Evolutionary conservation across 2,329 filamentous ascomycete genomes (phyloP).

Genomic region (Pyricularia pennisetigena): DNA sequence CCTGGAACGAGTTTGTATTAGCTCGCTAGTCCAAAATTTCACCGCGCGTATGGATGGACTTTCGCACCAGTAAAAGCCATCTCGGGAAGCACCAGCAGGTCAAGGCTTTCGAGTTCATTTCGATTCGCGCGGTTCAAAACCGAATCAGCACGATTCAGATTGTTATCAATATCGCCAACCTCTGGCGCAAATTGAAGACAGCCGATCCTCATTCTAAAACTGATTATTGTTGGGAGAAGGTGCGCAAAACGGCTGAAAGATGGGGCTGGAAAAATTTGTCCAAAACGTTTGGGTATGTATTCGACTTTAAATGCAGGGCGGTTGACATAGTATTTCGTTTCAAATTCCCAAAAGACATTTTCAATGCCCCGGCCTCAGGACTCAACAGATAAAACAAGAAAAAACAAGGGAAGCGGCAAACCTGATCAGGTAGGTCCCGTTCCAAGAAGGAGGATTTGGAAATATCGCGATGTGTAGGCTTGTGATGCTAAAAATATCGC

Average conservation of each 20-base stretch:
- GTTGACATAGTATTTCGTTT: background rate
- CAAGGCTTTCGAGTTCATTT: slow-evolving; percentile 51
- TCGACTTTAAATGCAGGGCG: background rate
- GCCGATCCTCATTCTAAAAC: slow-evolving; percentile 16
- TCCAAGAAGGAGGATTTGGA: background rate
- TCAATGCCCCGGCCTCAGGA: background rate
- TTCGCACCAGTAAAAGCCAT: slow-evolving; percentile 59
- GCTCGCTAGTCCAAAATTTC: background rate
- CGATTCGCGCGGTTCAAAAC: slow-evolving; percentile 45
- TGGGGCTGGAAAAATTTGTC: background rate
- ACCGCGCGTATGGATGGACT: background rate
- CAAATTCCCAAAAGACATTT: background rate
- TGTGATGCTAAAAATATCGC: background rate
- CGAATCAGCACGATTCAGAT: slow-evolving; percentile 56
- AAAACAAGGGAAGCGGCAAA: background rate
- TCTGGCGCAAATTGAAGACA: slow-evolving; percentile 65
- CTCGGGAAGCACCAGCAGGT: slow-evolving; percentile 66
- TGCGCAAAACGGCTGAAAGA: no score
- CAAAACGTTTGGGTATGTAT: background rate
- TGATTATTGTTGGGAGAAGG: background rate
- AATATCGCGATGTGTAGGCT: background rate
- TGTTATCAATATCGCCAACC: slow-evolving; percentile 60
- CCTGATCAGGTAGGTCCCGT: background rate
- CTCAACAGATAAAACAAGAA: background rate
- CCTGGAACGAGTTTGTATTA: slow-evolving; percentile 29